phyloP scores from a whole-genome alignment of 169 alveolate species.

The Babesia sp. region DNA sequence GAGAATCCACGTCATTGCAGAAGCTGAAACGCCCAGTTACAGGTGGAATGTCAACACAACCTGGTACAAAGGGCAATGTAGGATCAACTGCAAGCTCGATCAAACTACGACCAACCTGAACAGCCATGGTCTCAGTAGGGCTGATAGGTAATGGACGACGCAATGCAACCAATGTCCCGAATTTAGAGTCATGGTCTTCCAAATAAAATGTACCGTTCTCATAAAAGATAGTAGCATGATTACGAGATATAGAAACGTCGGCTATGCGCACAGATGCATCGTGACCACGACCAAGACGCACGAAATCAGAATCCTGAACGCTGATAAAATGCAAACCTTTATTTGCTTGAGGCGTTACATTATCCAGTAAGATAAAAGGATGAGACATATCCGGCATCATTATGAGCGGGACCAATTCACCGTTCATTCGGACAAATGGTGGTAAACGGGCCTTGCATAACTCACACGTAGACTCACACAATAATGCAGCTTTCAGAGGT shows the following conservation, averaged over 20 bases:
- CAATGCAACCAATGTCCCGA: slow-evolving; percentile 95
- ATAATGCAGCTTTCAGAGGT: slow-evolving; percentile 59
- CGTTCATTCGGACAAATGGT: slow-evolving; percentile 72
- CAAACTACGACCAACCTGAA: slow-evolving; percentile 80
- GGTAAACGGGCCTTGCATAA: slow-evolving; percentile 84
- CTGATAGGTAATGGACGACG: slow-evolving; percentile 77
- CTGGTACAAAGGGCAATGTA: slow-evolving; percentile 42
- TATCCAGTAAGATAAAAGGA: slow-evolving; percentile 89
- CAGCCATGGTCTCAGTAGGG: slow-evolving; percentile 59
- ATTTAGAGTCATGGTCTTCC: slow-evolving; percentile 95
- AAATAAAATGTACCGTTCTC: slow-evolving; percentile 89
- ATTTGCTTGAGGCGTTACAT: slow-evolving; percentile 77
- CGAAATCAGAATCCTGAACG: slow-evolving; percentile 75
- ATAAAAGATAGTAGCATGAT: slow-evolving; percentile 91
- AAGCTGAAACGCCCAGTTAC: slow-evolving; percentile 36
- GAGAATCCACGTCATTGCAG: slow-evolving; percentile 2
- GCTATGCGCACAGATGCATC: slow-evolving; percentile 96
- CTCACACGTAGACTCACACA: slow-evolving; percentile 83
- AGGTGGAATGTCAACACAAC: slow-evolving; percentile 45
- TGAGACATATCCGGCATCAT: slow-evolving; percentile 81
- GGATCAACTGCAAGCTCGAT: slow-evolving; percentile 70
- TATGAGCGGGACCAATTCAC: slow-evolving; percentile 76
- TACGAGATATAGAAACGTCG: slow-evolving; percentile 97
- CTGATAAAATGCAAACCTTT: slow-evolving; percentile 81
- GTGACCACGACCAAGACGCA: slow-evolving; percentile 96